phyloP scores from a whole-genome alignment of 139 green algal genomes.

The Volvox africanus region DNA sequence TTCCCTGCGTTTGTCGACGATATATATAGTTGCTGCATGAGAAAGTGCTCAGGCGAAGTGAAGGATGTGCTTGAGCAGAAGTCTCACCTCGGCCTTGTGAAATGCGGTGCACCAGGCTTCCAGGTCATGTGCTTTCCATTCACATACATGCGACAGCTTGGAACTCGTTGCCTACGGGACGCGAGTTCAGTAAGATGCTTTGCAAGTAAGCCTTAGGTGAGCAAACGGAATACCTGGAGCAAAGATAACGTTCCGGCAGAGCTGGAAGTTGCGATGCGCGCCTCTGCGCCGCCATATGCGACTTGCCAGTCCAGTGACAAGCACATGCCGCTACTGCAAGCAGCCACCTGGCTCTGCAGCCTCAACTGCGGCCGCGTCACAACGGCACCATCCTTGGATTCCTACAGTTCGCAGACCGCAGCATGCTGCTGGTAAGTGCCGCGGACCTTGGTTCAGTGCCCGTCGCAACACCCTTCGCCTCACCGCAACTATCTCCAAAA shows the following conservation, averaged over 20 bases:
- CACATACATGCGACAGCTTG: slow-evolving; percentile 30
- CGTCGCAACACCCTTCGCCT: not conserved
- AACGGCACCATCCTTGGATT: not conserved
- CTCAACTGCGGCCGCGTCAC: no score
- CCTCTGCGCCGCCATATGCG: not conserved
- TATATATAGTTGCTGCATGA: not conserved
- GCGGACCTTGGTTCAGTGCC: no score
- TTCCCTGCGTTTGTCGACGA: not conserved
- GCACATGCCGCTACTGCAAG: slow-evolving; percentile 43
- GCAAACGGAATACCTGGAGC: slow-evolving; percentile 30
- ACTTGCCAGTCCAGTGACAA: slow-evolving; percentile 57
- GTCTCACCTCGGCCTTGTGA: slow-evolving; percentile 50
- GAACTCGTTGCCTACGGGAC: slow-evolving; percentile 30
- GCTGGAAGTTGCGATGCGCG: slow-evolving; percentile 19
- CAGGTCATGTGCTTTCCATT: slow-evolving; percentile 73
- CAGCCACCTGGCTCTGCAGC: not conserved
- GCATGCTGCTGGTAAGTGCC: no score
- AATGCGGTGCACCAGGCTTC: slow-evolving; percentile 75
- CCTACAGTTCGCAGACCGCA: not conserved
- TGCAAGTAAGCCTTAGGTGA: no score
- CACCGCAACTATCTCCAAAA: slow-evolving; percentile 42
- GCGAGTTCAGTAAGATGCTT: no score
- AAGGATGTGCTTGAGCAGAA: not conserved
- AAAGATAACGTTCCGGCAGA: slow-evolving; percentile 47
- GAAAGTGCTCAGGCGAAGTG: not conserved